phyloP scores from a whole-genome alignment of 106 monocot species.

The Dioscorea dumetorum region DNA sequence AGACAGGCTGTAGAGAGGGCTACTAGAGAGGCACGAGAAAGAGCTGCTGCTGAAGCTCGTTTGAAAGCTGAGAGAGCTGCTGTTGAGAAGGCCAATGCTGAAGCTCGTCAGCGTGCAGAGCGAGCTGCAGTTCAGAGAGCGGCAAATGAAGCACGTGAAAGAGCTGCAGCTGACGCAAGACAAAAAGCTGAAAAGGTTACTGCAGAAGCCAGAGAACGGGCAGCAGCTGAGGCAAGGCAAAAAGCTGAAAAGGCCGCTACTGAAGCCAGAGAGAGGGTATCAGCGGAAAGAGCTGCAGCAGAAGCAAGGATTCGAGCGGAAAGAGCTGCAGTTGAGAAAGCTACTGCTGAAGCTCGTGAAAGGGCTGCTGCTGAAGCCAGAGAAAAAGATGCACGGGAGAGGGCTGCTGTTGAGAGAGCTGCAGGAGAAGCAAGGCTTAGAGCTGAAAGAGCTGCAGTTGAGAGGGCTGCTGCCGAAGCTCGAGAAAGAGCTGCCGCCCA shows the following conservation, averaged over 20 bases:
- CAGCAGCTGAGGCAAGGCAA: too few species aligned
- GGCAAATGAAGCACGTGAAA: slow-evolving; percentile 59
- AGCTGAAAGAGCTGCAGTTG: slow-evolving; percentile 51
- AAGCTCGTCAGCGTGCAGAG: slow-evolving; percentile 53
- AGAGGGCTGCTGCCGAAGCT: slow-evolving; percentile 57
- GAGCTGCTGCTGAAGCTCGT: slow-evolving; percentile 81
- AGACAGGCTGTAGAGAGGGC: slow-evolving; percentile 76
- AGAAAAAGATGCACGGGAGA: slow-evolving; percentile 2
- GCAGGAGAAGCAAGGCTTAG: slow-evolving; percentile 57
- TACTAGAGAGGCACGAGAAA: slow-evolving; percentile 81
- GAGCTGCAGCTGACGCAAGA: slow-evolving; percentile 42
- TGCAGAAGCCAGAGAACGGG: slow-evolving; percentile 33
- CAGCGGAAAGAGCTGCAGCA: slow-evolving; percentile 20
- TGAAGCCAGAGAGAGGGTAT: too few species aligned
- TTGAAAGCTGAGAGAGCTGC: slow-evolving; percentile 55
- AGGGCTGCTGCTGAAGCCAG: slow-evolving; percentile 50
- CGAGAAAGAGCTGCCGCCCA: slow-evolving; percentile 54
- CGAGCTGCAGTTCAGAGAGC: slow-evolving; percentile 65
- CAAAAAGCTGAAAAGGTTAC: slow-evolving; percentile 35
- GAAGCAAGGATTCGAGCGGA: slow-evolving; percentile 34
- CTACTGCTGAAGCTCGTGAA: slow-evolving; percentile 49
- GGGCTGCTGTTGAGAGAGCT: slow-evolving; percentile 47
- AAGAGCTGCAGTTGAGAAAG: slow-evolving; percentile 57
- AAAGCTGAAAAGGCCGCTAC: too few species aligned
- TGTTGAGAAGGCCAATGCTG: slow-evolving; percentile 28